Percentiles rank a stretch among this genome's conserved stretches.
Evolutionary conservation across 1,284 basidiomycete genomes (phyloP).

Genomic region (Irpex lacteus): DNA sequence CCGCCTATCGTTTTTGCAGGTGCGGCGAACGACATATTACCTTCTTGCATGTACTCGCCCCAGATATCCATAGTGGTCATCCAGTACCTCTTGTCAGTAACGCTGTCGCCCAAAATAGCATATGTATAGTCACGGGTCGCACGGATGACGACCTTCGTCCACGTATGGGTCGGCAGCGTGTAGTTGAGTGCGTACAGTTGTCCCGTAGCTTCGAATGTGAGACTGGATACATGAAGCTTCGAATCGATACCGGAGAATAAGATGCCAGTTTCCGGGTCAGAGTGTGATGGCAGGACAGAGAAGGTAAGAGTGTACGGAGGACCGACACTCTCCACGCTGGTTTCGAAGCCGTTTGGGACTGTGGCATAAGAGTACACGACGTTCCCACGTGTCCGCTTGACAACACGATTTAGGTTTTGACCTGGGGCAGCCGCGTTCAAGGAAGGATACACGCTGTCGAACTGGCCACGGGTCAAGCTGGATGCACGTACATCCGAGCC

Average conservation of each 20-base stretch:
- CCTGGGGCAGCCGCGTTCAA: constrained; percentile 23
- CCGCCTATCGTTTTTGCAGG: constrained; percentile 34
- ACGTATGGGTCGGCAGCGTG: constrained; percentile 26
- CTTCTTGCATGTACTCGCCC: constrained; percentile 36
- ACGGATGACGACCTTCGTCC: constrained; percentile 35
- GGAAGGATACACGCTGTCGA: constrained; percentile 17
- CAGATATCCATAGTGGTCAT: constrained; percentile 37
- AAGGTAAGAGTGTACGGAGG: constrained; percentile 43
- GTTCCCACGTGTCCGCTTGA: constrained; percentile 15
- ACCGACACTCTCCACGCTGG: constrained; percentile 37
- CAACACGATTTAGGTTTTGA: constrained; percentile 21
- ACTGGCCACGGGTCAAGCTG: constrained; percentile 24
- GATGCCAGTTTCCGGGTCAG: constrained; percentile 17
- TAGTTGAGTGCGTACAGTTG: constrained; percentile 34
- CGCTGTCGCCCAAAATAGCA: constrained; percentile 29
- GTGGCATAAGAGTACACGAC: constrained; percentile 21
- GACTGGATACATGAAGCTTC: constrained; percentile 33
- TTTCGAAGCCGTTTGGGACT: constrained; percentile 20
- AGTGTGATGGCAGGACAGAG: constrained; percentile 26
- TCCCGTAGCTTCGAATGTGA: constrained; percentile 38
- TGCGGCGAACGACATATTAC: constrained; percentile 47
- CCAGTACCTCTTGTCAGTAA: constrained; percentile 30
- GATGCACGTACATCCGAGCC: constrained; percentile 18
- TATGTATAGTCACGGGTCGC: constrained; percentile 37
- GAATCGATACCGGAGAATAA: constrained; percentile 39